Percentiles rank a stretch among this genome's conserved stretches.
These are phyloP conservation scores for Pythium vanterpoolii DNA, from an alignment of 352 stramenopile genomes.

Conservation along the genomic window DNA sequence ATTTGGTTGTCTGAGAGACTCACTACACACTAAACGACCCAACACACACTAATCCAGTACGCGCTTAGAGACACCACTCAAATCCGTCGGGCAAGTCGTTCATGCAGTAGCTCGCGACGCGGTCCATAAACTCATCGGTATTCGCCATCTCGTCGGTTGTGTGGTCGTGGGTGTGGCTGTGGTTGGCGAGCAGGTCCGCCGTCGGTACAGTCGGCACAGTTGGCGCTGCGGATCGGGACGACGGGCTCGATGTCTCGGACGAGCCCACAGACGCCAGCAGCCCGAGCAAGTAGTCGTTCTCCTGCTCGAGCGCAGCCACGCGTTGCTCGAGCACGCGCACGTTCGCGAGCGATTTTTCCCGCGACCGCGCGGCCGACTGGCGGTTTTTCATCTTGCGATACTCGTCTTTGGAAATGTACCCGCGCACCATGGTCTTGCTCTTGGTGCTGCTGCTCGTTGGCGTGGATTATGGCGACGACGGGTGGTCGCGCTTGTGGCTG, in stretches of 20 bases:
- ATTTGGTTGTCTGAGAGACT: too few relatives aligned
- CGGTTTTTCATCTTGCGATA: constrained; percentile 4
- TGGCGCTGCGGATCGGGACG: not conserved
- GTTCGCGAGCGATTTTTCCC: not conserved
- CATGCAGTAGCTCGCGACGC: not conserved
- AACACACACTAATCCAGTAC: not conserved
- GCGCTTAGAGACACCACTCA: not conserved
- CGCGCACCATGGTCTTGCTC: not conserved
- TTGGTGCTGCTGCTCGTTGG: too few relatives aligned
- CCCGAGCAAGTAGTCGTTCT: constrained; percentile 10
- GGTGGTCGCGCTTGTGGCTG: not conserved
- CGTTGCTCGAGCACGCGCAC: constrained; percentile 3
- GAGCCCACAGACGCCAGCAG: not conserved
- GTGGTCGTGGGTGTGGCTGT: not conserved
- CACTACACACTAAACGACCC: not conserved
- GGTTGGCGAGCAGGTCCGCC: not conserved
- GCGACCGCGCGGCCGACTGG: not conserved
- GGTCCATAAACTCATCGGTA: not conserved
- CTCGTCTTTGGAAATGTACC: constrained; percentile 1
- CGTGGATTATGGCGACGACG: not conserved
- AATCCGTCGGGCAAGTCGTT: not conserved
- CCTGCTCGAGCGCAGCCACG: constrained; percentile 1
- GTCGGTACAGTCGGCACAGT: not conserved
- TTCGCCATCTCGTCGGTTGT: not conserved
- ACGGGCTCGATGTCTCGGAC: not conserved